Evolutionary conservation across 192 early-diverging fungal species (phyloP).

Genomic region (Coemansia sp.): DNA sequence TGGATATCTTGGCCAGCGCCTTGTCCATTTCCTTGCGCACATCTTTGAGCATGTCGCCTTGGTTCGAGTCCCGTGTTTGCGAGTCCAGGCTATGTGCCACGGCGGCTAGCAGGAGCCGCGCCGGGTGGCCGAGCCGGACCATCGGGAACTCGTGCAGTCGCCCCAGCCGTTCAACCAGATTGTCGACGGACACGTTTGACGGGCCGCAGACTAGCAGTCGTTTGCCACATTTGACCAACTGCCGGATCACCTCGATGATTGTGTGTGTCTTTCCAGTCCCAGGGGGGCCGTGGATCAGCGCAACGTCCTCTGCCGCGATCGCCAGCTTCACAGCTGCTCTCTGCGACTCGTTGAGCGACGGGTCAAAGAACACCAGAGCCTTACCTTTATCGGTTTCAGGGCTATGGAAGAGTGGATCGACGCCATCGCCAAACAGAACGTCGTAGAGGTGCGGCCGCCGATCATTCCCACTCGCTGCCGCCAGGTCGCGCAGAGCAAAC

Average conservation of each 20-base stretch:
- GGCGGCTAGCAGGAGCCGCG: constrained; percentile 70
- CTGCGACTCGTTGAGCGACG: constrained; percentile 69
- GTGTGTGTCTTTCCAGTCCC: constrained; percentile 91
- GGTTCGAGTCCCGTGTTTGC: constrained; percentile 63
- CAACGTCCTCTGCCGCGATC: constrained; percentile 61
- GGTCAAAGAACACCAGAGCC: constrained; percentile 57
- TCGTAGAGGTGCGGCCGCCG: constrained; percentile 29
- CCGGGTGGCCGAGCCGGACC: constrained; percentile 83
- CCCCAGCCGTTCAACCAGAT: constrained; percentile 77
- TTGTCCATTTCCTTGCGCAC: constrained; percentile 75
- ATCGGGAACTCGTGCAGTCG: constrained; percentile 57
- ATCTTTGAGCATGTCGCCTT: constrained; percentile 71
- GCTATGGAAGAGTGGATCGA: constrained; percentile 29
- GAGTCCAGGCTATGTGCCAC: constrained; percentile 70
- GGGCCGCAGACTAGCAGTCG: constrained; percentile 86
- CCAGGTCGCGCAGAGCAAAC: constrained; percentile 32
- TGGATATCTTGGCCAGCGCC: constrained; percentile 59
- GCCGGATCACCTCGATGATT: constrained; percentile 80
- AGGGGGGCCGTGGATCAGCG: constrained; percentile 85
- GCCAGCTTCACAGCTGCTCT: constrained; percentile 65
- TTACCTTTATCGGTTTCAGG: constrained; percentile 2
- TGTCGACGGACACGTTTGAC: constrained; percentile 87
- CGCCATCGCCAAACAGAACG: constrained; percentile 44
- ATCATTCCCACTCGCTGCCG: background rate
- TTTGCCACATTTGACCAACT: constrained; percentile 58